Conservation (phyloP, 2,329 filamentous ascomycete genomes). For the Paraphaeosphaeria sporulosa region DNA sequence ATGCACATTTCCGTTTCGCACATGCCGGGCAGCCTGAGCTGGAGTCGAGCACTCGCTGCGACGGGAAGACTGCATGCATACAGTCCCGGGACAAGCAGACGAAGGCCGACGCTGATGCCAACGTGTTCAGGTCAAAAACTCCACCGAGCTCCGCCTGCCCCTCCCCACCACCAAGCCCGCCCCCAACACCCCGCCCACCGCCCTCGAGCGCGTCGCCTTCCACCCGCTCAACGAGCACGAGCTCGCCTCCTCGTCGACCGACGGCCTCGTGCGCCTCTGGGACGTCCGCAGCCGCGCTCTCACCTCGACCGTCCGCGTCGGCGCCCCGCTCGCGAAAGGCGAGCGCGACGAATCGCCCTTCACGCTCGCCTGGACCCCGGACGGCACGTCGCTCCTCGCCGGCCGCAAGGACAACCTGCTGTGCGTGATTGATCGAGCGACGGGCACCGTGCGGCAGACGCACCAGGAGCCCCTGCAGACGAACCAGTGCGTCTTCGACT, state of each 20-base stretch:
- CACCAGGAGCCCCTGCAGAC: conserved; percentile 71
- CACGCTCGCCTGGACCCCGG: conserved; percentile 76
- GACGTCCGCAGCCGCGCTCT: conserved; percentile 77
- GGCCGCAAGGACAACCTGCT: conserved; percentile 74
- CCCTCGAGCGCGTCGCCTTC: conserved; percentile 78
- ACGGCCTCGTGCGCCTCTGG: conserved; percentile 81
- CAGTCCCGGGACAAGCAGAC: too few species aligned
- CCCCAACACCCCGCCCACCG: conserved; percentile 11
- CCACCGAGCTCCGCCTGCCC: conserved; percentile 75
- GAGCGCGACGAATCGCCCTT: conserved; percentile 65
- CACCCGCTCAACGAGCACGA: conserved; percentile 80
- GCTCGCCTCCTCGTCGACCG: conserved; percentile 75
- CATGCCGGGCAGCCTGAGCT: too few species aligned
- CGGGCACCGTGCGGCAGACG: conserved; percentile 62
- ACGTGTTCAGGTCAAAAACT: conserved; percentile 62
- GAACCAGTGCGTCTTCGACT: conserved; percentile 78
- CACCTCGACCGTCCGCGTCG: conserved; percentile 70
- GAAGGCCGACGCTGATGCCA: too few species aligned
- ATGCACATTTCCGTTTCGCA: too few species aligned
- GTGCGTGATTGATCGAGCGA: conserved; percentile 67
- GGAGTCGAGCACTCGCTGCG: too few species aligned
- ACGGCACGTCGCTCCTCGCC: conserved; percentile 73
- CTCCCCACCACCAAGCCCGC: conserved; percentile 42
- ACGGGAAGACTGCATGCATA: too few species aligned
- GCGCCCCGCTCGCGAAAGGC: background rate